Evolutionary conservation across 192 early-diverging fungal genomes (phyloP).

Genomic region (Dimargaris verticillata): DNA sequence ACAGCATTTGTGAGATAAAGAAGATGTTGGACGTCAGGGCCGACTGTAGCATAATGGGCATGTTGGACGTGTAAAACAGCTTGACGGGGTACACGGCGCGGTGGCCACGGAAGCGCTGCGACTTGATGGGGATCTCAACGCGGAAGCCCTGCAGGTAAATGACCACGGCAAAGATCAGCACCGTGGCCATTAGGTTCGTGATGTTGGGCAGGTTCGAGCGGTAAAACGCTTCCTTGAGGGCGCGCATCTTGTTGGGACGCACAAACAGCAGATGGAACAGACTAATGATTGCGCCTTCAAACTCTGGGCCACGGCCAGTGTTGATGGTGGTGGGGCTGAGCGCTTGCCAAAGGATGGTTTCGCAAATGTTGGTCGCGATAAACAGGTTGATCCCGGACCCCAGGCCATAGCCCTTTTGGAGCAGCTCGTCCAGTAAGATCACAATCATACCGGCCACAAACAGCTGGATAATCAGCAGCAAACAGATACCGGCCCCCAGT

Average conservation of each 20-base stretch:
- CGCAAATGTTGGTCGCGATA: slow-evolving; percentile 99
- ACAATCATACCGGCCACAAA: slow-evolving; percentile 94
- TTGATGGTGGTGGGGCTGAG: slow-evolving; percentile 95
- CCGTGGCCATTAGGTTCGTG: slow-evolving; percentile 83
- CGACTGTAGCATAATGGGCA: slow-evolving; percentile 99
- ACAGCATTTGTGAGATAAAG: slow-evolving; percentile 96
- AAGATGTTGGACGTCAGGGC: slow-evolving; percentile 93
- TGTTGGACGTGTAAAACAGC: slow-evolving; percentile 99
- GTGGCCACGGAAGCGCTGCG: slow-evolving; percentile 87
- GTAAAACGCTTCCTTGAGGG: slow-evolving; percentile 94
- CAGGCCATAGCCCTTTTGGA: slow-evolving; percentile 99
- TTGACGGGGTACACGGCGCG: slow-evolving; percentile 98
- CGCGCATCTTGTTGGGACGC: slow-evolving; percentile 90
- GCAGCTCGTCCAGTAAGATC: slow-evolving; percentile 94
- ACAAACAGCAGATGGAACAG: slow-evolving; percentile 91
- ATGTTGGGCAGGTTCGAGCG: slow-evolving; percentile 73
- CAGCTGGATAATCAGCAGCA: slow-evolving; percentile 92
- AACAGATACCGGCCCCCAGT: slow-evolving; percentile 89
- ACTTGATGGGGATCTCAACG: slow-evolving; percentile 98
- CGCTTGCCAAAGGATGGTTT: slow-evolving; percentile 98
- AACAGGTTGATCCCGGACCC: slow-evolving; percentile 98
- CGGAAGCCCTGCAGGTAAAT: slow-evolving; percentile 99
- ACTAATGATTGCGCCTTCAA: slow-evolving; percentile 93
- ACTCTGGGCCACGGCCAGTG: slow-evolving; percentile 94
- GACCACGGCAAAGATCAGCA: slow-evolving; percentile 69